Base-by-base conservation (phyloP, 176 grass and related monocot species). In the Rhynchospora pubera region DNA sequence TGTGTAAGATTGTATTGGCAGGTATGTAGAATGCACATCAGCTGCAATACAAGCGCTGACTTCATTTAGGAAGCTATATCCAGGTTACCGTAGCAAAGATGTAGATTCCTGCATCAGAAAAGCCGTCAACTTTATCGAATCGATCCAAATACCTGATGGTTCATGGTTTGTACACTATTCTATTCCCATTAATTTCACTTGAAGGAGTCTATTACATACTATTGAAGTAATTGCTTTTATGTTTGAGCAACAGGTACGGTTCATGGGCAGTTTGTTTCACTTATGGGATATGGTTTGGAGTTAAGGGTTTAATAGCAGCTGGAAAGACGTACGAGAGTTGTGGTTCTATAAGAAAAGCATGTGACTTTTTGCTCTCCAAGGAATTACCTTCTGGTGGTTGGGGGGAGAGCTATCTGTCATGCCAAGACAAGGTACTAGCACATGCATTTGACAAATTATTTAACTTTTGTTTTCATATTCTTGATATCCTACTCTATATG, bases 331-430 rank as follows among this genome's bases (percentile, higher is more conserved):
- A 87, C 23, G 80, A 94, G 46, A 94, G 45, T 53, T 88, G 90
- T 79, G 53, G 81, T 86, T 84, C 83, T 57, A 85, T 98, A 46
- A 90, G 87, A 77, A 98, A 94, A 78, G 90, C 92, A 85, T 93
- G 96, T 21, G 62, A 88, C 11, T 98, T 93, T 88, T 72, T 98
- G 84, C 83, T 98, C 55, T 98, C 95, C 56, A 94, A 94, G 85
- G 86, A 98, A 65, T 88, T 93, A 67, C 77, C 96, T 83, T 91
- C 85, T 1, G 96, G 96, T 85, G 96, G 92, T 50, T 98, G 96
- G 96, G 96, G 96, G 62, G 96, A 98, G 88, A 98, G 92, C 84
- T 98, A 98, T 87, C 82, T 98, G 65, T 98, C 96, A 9, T 98
- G 85, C 84, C 92, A 94, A 90, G 85, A 98, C 81, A 91, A 98